Evolutionary conservation across 805 yeast species (phyloP).

Genomic region (Candida coquimbonensis): DNA sequence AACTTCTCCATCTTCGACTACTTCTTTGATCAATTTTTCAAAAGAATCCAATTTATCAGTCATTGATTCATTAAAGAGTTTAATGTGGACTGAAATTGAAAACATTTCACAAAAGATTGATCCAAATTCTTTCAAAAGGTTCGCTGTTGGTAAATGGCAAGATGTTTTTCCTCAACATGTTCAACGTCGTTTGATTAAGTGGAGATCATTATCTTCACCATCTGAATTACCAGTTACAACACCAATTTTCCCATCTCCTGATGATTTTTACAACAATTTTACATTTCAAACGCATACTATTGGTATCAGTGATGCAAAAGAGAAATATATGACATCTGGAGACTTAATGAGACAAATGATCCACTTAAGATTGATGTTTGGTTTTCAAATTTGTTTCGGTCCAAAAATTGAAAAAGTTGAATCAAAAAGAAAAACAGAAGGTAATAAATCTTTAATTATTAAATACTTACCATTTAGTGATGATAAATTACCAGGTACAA

Average conservation of each 20-base stretch:
- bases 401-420: conserved; percentile 61
- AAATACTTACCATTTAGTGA: conserved; percentile 44
- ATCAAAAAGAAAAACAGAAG: conserved; percentile 45
- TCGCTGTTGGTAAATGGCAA: conserved; percentile 82
- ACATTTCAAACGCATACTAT: conserved; percentile 82
- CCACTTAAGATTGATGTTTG: conserved; percentile 70
- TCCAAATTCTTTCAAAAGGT: conserved; percentile 44
- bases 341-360: conserved; percentile 83
- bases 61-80: conserved; percentile 15
- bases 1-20: conserved; percentile 6
- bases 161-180: conserved; percentile 77
- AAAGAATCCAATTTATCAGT: conserved; percentile 12
- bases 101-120: conserved; percentile 73
- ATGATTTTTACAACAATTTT: conserved; percentile 65
- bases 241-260: conserved; percentile 63
- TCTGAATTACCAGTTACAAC: conserved; percentile 86
- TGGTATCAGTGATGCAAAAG: conserved; percentile 52
- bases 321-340: conserved; percentile 42
- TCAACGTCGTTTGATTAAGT: conserved; percentile 64
- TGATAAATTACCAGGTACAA: conserved; percentile 42
- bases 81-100: conserved; percentile 52
- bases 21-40: conserved; percentile 1
- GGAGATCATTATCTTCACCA: conserved; percentile 92
- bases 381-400: conserved; percentile 87
- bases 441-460: conserved; percentile 46